A percentile compares a stretch with the other conserved stretches of the same genome.
Evolutionary conservation across 148 eudicot genomes (phyloP).

Genomic region (Nepenthes gracilis): DNA sequence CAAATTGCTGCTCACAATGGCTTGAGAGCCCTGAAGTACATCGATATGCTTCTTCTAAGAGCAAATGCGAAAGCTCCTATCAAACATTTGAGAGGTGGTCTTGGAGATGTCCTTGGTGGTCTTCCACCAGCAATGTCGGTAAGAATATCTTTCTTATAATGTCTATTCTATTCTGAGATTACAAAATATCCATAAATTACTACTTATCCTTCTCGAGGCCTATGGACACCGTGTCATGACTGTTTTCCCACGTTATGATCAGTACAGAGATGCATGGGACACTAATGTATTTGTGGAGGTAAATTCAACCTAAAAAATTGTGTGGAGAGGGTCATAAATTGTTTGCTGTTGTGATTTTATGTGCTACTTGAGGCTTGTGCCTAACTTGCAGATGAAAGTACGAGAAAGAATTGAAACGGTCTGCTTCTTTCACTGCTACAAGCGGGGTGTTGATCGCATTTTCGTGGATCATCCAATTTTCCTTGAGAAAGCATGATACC

Average conservation of each 20-base stretch:
- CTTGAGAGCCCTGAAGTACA: no score
- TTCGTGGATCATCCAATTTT: constrained; percentile 76
- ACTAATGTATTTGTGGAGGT: constrained; percentile 57
- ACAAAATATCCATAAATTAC: neutral
- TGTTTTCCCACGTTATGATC: constrained; percentile 77
- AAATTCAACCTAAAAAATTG: neutral
- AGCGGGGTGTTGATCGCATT: constrained; percentile 81
- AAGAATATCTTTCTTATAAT: constrained; percentile 1
- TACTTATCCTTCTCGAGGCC: constrained; percentile 28
- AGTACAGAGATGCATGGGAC: constrained; percentile 91
- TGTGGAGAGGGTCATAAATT: no score
- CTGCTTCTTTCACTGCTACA: constrained; percentile 65
- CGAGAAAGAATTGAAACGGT: constrained; percentile 54
- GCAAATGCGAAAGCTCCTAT: no score
- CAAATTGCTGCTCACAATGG: no score
- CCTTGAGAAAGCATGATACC: constrained; percentile 43
- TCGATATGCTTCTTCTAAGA: no score
- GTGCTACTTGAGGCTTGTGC: neutral
- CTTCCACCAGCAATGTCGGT: constrained; percentile 89
- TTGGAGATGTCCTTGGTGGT: constrained; percentile 92
- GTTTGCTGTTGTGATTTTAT: neutral
- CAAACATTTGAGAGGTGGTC: constrained; percentile 35
- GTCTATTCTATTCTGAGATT: neutral
- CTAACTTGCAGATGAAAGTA: constrained; percentile 35
- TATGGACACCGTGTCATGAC: constrained; percentile 84